These are phyloP conservation scores for Naganishia onofrii DNA, from an alignment of 768 basidiomycete genomes.

Conservation along the genomic window DNA sequence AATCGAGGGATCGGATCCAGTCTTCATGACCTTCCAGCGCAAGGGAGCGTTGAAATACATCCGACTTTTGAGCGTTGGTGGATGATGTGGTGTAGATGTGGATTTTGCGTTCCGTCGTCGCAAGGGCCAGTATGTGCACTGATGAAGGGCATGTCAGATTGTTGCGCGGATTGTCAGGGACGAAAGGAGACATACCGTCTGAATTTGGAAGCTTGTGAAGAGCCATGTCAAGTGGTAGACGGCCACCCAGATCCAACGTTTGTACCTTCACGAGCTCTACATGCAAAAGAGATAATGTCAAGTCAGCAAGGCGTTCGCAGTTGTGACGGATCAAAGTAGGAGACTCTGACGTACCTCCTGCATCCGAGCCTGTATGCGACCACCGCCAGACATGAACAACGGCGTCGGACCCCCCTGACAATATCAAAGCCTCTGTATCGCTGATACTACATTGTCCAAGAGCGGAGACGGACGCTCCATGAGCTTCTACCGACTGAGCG, in stretches of 20 bases:
- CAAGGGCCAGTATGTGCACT: slow-evolving; percentile 69
- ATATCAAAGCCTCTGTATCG: slow-evolving; percentile 53
- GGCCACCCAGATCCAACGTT: slow-evolving; percentile 63
- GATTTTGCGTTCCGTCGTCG: slow-evolving; percentile 74
- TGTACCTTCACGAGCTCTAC: slow-evolving; percentile 54
- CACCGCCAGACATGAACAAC: slow-evolving; percentile 72
- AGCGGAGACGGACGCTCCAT: slow-evolving; percentile 67
- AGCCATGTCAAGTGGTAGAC: slow-evolving; percentile 71
- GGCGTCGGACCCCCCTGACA: slow-evolving; percentile 81
- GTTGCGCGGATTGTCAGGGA: slow-evolving; percentile 9
- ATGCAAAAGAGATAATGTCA: slow-evolving; percentile 37
- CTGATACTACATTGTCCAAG: slow-evolving; percentile 55
- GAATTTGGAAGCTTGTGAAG: slow-evolving; percentile 66
- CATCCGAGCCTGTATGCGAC: slow-evolving; percentile 32
- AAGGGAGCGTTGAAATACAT: slow-evolving; percentile 38
- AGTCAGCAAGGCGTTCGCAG: slow-evolving; percentile 43
- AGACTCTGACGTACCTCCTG: slow-evolving; percentile 1
- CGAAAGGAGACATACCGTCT: slow-evolving; percentile 57
- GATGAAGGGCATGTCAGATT: slow-evolving; percentile 31
- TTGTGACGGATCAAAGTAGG: neutral
- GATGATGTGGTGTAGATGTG: slow-evolving; percentile 59
- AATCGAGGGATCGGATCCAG: slow-evolving; percentile 82
- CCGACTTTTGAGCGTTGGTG: neutral
- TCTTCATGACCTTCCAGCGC: slow-evolving; percentile 78
- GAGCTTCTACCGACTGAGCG: slow-evolving; percentile 59